Conservation (phyloP, 208 protist species). For the Trypanosoma brucei region DNA sequence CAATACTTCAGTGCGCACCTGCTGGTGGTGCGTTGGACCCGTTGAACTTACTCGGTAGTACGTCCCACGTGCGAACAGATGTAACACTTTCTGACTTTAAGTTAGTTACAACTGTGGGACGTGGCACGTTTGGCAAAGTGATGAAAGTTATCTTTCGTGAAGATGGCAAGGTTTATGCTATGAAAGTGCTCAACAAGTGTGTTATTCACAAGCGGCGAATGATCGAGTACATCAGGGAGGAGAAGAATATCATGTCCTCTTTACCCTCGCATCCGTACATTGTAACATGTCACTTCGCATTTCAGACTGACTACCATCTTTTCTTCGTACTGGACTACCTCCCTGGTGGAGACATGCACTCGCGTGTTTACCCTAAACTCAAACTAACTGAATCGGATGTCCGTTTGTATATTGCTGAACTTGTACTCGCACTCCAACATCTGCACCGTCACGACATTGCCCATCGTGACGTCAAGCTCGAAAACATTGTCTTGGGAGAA, state of each 20-base stretch:
- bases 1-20: background rate
- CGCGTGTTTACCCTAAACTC: constrained; percentile 77
- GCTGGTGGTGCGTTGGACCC: constrained; percentile 1
- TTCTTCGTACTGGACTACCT: constrained; percentile 92
- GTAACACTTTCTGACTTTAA: constrained; percentile 79
- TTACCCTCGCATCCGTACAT: constrained; percentile 88
- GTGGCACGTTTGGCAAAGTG: constrained; percentile 94
- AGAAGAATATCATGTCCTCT: constrained; percentile 65
- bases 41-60: constrained; percentile 8
- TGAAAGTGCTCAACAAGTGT: constrained; percentile 89
- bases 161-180: constrained; percentile 73
- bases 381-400: constrained; percentile 42
- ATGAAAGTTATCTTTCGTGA: constrained; percentile 80
- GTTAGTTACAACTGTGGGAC: constrained; percentile 85
- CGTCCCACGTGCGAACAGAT: constrained; percentile 14
- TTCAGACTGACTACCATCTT: constrained; percentile 84
- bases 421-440: constrained; percentile 86
- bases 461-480: constrained; percentile 87
- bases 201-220: constrained; percentile 78
- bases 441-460: constrained; percentile 83
- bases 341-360: constrained; percentile 93
- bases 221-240: constrained; percentile 85
- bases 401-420: constrained; percentile 86
- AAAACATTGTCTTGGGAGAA: constrained; percentile 82
- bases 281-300: constrained; percentile 78